Evolutionary conservation across 139 green algal species (phyloP).

Genomic region (Tetraselmis striata): DNA sequence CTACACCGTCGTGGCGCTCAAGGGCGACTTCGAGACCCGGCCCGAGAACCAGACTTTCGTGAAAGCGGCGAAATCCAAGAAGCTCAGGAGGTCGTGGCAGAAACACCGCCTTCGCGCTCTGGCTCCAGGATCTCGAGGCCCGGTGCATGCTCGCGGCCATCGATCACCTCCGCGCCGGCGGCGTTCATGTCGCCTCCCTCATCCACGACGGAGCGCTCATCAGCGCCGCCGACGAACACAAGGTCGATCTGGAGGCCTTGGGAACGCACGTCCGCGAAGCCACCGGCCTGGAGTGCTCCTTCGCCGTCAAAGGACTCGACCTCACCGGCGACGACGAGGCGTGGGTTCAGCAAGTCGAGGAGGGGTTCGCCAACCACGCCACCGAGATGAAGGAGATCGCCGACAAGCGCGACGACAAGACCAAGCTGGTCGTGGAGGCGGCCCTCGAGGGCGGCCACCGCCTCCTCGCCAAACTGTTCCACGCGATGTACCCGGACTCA

Average conservation of each 20-base stretch:
- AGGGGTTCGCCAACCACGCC: neutral
- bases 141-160: neutral
- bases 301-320: neutral
- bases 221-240: neutral
- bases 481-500: neutral
- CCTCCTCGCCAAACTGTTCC: neutral
- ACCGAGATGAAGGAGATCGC: neutral
- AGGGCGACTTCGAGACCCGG: neutral
- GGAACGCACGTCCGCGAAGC: neutral
- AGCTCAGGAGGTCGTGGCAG: neutral
- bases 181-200: neutral
- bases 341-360: neutral
- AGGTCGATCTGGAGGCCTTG: neutral
- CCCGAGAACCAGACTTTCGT: neutral
- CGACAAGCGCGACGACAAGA: neutral
- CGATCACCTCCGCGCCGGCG: neutral
- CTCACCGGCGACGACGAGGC: neutral
- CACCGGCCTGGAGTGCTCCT: neutral
- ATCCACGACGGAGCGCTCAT: neutral
- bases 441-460: neutral
- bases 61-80: neutral
- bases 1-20: neutral
- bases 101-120: neutral
- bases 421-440: neutral
- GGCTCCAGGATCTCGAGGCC: neutral